phyloP scores from a whole-genome alignment of 2,329 filamentous ascomycete genomes.

The Pseudogymnoascus sp. region DNA sequence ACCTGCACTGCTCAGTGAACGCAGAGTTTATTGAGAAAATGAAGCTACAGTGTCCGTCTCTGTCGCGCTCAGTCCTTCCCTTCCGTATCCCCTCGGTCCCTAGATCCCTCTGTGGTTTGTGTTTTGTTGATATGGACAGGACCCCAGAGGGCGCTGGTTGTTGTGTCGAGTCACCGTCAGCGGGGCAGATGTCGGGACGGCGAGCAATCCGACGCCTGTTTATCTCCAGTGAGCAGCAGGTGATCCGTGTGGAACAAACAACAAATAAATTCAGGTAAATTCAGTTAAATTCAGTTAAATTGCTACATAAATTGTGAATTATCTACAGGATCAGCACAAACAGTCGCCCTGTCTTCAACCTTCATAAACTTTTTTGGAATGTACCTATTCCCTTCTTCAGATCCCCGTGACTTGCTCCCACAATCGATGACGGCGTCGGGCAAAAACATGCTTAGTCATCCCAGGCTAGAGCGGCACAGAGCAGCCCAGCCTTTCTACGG shows the following conservation, averaged over 20 bases:
- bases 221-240: not conserved
- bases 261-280: not conserved
- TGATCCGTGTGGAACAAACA: not conserved
- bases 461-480: not conserved
- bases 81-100: not conserved
- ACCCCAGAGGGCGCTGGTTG: slow-evolving; percentile 1
- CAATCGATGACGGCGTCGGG: not conserved
- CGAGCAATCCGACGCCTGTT: slow-evolving; percentile 3
- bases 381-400: not conserved
- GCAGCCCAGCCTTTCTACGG: not conserved
- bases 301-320: not conserved
- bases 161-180: slow-evolving; percentile 1
- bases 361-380: not conserved
- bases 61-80: not conserved
- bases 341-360: not conserved
- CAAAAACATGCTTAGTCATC: not conserved
- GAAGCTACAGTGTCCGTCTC: not conserved
- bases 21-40: not conserved
- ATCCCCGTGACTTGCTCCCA: not conserved
- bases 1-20: not conserved
- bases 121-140: slow-evolving; percentile 2
- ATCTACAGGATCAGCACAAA: not conserved
- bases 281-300: not conserved
- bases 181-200: not conserved
- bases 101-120: not conserved